These are phyloP conservation scores for Teunomyces panamensis DNA, from an alignment of 805 yeast genomes.

Conservation along the genomic window DNA sequence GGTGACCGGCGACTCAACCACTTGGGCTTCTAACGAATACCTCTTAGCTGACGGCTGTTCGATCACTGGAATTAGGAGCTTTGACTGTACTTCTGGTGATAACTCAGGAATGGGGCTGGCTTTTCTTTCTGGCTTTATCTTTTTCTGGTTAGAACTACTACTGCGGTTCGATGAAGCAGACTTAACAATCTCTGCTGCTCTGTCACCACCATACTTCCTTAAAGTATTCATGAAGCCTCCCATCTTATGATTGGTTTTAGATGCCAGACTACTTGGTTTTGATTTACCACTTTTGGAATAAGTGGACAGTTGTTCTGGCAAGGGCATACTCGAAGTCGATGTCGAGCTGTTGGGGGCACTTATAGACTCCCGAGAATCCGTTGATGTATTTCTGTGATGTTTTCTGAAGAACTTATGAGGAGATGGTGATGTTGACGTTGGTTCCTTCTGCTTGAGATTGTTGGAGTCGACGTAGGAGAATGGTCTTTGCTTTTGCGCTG, in stretches of 20 bases:
- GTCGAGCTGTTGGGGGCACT: conserved; percentile 16
- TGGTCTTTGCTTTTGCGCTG: conserved; percentile 29
- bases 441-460: conserved; percentile 18
- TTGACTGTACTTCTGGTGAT: background rate
- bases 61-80: background rate
- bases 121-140: background rate
- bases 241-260: conserved; percentile 12
- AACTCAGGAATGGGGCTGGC: background rate
- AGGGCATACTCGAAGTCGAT: conserved; percentile 14
- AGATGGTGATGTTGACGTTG: conserved; percentile 13
- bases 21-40: conserved; percentile 1
- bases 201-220: conserved; percentile 40
- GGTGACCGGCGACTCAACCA: conserved; percentile 1
- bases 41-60: background rate
- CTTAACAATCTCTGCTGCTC: conserved; percentile 36
- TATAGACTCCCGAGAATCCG: conserved; percentile 6
- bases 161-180: conserved; percentile 3
- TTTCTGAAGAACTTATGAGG: conserved; percentile 54
- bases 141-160: background rate
- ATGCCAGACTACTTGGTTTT: background rate
- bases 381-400: conserved; percentile 60
- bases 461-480: conserved; percentile 37
- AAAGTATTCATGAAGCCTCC: conserved; percentile 39
- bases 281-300: background rate
- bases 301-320: background rate